These are phyloP conservation scores for Brettanomyces nanus DNA, from an alignment of 805 yeast genomes.

Conservation along the genomic window DNA sequence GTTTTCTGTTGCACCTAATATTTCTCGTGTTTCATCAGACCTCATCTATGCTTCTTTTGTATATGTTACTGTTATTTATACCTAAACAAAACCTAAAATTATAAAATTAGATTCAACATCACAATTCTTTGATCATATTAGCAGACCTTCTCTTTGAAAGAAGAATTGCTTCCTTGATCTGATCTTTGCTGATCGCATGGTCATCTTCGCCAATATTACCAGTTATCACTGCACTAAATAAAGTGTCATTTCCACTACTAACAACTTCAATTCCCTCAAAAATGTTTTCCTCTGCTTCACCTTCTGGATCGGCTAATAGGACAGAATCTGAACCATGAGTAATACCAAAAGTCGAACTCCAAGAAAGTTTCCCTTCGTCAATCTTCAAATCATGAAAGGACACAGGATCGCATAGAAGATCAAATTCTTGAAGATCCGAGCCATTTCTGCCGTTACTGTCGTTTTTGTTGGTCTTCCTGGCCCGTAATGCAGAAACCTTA, in stretches of 20 bases:
- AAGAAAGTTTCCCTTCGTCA: constrained; percentile 30
- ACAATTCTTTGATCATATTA: constrained; percentile 21
- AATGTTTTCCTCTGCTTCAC: constrained; percentile 74
- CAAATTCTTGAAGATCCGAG: constrained; percentile 34
- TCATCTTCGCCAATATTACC: constrained; percentile 30
- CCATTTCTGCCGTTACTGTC: constrained; percentile 27
- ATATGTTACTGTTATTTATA: too few relatives aligned
- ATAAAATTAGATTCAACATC: too few relatives aligned
- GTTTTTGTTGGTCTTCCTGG: constrained; percentile 8
- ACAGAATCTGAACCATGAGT: constrained; percentile 37
- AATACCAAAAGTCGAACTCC: constrained; percentile 54
- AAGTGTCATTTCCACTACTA: constrained; percentile 19
- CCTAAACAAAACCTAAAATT: too few relatives aligned
- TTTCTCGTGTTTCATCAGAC: neutral
- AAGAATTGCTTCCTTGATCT: constrained; percentile 38
- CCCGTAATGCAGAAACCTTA: constrained; percentile 6
- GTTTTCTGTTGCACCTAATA: neutral
- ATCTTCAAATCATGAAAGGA: constrained; percentile 31
- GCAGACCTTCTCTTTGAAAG: constrained; percentile 41
- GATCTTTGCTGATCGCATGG: constrained; percentile 35
- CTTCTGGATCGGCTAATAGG: constrained; percentile 69
- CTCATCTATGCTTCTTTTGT: too few relatives aligned
- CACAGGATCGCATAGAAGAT: constrained; percentile 48
- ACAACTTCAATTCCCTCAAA: constrained; percentile 45
- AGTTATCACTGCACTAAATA: constrained; percentile 37